Percentiles rank a stretch among this genome's conserved stretches.
These are phyloP conservation scores for Silene latifolia DNA, from an alignment of 148 eudicot genomes.

Conservation along the genomic window DNA sequence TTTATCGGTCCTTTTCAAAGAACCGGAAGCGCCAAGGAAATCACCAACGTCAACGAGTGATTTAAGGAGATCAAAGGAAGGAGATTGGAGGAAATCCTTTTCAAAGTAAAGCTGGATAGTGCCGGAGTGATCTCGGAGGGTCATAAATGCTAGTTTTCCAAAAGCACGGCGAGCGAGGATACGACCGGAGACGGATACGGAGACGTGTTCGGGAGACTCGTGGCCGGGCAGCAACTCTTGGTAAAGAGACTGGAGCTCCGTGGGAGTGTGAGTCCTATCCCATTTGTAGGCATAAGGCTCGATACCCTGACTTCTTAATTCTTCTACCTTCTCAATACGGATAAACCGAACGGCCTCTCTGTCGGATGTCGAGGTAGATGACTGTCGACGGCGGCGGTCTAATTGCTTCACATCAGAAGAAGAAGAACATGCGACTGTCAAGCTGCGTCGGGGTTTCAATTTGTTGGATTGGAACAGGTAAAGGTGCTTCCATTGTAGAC, in stretches of 20 bases:
- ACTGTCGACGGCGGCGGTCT: slow-evolving; percentile 40
- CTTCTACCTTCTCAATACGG: slow-evolving; percentile 79
- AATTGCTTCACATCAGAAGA: not conserved
- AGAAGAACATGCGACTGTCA: no score
- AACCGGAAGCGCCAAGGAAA: slow-evolving; percentile 82
- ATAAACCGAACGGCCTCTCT: slow-evolving; percentile 77
- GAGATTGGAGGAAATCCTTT: slow-evolving; percentile 58
- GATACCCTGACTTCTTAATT: slow-evolving; percentile 65
- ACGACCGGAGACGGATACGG: slow-evolving; percentile 84
- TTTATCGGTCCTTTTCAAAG: slow-evolving; percentile 86
- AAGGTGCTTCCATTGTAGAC: slow-evolving; percentile 41
- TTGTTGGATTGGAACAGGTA: slow-evolving; percentile 21
- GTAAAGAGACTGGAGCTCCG: slow-evolving; percentile 65
- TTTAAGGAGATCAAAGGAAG: slow-evolving; percentile 77
- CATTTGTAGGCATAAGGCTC: slow-evolving; percentile 93
- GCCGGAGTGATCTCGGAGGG: slow-evolving; percentile 86
- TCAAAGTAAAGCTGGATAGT: slow-evolving; percentile 96
- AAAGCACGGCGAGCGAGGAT: slow-evolving; percentile 87
- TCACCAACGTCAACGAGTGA: slow-evolving; percentile 86
- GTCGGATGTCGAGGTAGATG: slow-evolving; percentile 37
- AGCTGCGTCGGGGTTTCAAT: not conserved
- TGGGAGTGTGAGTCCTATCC: slow-evolving; percentile 79
- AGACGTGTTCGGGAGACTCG: slow-evolving; percentile 55
- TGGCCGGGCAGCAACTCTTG: slow-evolving; percentile 58
- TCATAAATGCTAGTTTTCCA: slow-evolving; percentile 88